Base-by-base conservation (phyloP, 2,329 filamentous ascomycete genomes). In the Botrytis cinerea region DNA sequence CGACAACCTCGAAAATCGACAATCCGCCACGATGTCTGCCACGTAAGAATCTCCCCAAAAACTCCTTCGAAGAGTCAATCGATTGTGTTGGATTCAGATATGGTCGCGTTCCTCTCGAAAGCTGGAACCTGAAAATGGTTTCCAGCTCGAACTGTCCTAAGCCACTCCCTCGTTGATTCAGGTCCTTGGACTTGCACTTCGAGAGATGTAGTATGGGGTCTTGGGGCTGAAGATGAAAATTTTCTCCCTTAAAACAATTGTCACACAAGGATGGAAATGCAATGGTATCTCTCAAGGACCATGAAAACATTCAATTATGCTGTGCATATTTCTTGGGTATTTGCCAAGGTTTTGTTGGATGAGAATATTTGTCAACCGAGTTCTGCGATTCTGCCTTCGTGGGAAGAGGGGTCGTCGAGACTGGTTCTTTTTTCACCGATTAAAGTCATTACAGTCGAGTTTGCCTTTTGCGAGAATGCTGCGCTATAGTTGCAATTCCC, bases 401-500 rank as follows among this genome's bases (percentile, higher is more conserved):
- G 73, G 76, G 73, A 74, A 75, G 71, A 78, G 75, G 77, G 71
- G 78, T 76, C 75, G 75, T 78, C 76, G 73, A 68, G 79, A 75
- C 74, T 45, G 64, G 51, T 74, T 74, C 73, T 74, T 68, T 80
- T 80, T 89, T 93, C 92, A 94, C 90, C 86, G 90, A 94, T 92
- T 79, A 95, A 95, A 94, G 86, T 76, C 77, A 92, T 80, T 60
- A 85, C 84, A 85, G 86, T 93, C 92, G 93, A 95, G 93, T 95
- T 86, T 90, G 89, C 89, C 91, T 92, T 75, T 89, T 89, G 90
- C 86, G 91, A 95, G 93, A 96, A 96, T 95, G 93, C 91, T 90
- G 93, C 93, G 85, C 87, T 91, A 86, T 88, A 91, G 92, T 92
- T 91, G 92, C 94, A 97, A 86, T 97, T 97, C 93, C 90, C 88